Percentiles rank a stretch among this genome's conserved stretches.
Evolutionary conservation across 352 stramenopile genomes (phyloP).

Genomic region (Phytophthora uliginosa): DNA sequence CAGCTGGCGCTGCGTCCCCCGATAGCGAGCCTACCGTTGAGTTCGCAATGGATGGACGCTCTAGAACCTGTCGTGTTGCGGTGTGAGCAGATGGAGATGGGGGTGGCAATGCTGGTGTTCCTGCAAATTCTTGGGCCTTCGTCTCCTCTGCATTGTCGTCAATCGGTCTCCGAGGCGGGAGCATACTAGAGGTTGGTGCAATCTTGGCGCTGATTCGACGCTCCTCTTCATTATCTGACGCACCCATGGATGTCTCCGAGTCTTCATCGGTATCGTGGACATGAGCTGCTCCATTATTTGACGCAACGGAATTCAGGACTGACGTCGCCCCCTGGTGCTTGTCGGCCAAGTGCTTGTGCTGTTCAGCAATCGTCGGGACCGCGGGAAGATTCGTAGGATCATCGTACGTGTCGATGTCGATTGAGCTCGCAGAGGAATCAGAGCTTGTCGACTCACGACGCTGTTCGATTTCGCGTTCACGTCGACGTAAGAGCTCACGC

Average conservation of each 20-base stretch:
- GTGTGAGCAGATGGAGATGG: constrained; percentile 54
- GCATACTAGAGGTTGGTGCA: background rate
- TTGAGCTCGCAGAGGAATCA: constrained; percentile 70
- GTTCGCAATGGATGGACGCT: constrained; percentile 44
- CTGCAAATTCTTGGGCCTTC: constrained; percentile 61
- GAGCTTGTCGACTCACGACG: constrained; percentile 62
- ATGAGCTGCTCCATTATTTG: background rate
- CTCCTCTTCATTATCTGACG: constrained; percentile 47
- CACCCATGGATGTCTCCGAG: constrained; percentile 50
- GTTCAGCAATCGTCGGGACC: constrained; percentile 33
- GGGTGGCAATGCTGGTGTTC: constrained; percentile 51
- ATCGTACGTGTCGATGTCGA: constrained; percentile 79
- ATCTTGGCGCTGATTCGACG: constrained; percentile 18
- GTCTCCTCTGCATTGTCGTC: constrained; percentile 61
- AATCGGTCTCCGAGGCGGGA: constrained; percentile 1
- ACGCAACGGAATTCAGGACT: background rate
- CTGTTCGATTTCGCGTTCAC: constrained; percentile 29
- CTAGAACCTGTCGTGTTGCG: constrained; percentile 43
- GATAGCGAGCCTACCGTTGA: constrained; percentile 21
- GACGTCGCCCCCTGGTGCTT: background rate
- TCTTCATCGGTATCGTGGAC: constrained; percentile 46
- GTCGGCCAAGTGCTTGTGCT: too few species aligned
- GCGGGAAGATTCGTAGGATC: constrained; percentile 14
- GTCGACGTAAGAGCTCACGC: constrained; percentile 24
- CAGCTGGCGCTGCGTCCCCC: constrained; percentile 4